Conservation (phyloP, 208 protist genomes). For the Leishmania amazonensis region DNA sequence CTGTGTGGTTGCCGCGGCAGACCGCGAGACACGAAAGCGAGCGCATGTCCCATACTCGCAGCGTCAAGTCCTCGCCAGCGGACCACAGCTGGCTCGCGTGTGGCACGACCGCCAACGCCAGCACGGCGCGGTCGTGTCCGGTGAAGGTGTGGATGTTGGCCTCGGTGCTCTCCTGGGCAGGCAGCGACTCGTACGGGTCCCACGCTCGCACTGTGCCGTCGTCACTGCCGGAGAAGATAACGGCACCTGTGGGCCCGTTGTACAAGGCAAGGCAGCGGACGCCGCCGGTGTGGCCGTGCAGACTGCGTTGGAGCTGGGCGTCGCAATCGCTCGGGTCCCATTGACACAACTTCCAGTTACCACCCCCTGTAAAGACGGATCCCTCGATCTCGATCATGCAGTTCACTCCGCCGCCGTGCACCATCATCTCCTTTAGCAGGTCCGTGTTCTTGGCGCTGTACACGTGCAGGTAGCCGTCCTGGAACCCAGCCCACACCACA, state of each 20-base stretch:
- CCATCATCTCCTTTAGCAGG: constrained; percentile 45
- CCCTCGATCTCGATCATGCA: constrained; percentile 54
- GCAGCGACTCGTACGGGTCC: constrained; percentile 60
- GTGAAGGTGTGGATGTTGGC: constrained; percentile 59
- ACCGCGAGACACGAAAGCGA: constrained; percentile 55
- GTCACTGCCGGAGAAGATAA: constrained; percentile 84
- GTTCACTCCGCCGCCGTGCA: constrained; percentile 29
- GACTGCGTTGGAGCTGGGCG: constrained; percentile 39
- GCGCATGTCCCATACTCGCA: constrained; percentile 83
- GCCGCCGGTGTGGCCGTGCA: constrained; percentile 67
- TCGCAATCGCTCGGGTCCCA: constrained; percentile 39
- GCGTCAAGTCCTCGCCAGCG: constrained; percentile 73
- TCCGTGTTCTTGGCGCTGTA: constrained; percentile 52
- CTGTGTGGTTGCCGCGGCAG: constrained; percentile 53
- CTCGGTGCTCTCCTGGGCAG: constrained; percentile 14
- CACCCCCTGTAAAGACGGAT: constrained; percentile 72
- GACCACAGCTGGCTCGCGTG: constrained; percentile 82
- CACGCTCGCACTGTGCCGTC: constrained; percentile 80
- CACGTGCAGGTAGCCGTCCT: constrained; percentile 80
- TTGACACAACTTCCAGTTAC: constrained; percentile 80
- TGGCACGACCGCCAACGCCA: constrained; percentile 58
- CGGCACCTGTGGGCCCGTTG: constrained; percentile 54
- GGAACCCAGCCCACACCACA: constrained; percentile 74
- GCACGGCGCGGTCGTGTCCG: constrained; percentile 48
- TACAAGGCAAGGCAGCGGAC: constrained; percentile 65